Base-by-base conservation (phyloP, 2,329 filamentous ascomycete genomes). In the Sarocladiaceae sp. region DNA sequence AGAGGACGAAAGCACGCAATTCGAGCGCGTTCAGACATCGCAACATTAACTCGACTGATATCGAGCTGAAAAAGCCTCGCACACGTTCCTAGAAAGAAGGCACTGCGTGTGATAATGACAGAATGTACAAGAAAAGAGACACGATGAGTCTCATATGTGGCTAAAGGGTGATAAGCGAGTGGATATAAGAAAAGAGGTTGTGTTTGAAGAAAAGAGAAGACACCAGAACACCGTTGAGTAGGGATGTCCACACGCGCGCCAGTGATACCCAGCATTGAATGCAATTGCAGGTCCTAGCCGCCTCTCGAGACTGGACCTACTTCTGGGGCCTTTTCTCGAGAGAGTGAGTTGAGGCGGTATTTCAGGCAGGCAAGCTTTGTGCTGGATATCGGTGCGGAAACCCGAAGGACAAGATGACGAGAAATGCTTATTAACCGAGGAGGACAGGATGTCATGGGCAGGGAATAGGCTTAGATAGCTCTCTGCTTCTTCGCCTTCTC, bases 401-500 rank as follows among this genome's bases (percentile, higher is more conserved):
- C n/a, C n/a, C n/a, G 25, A 23, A 37, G 48, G 20, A 40, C 22
- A 35, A 37, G 47, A 22, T 17, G 29, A 37, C 13, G 20, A 23
- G 5, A 35, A 8, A 26, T 39, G 29, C 28, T 50, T 5, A 50
- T 4, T 46, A 17, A 22, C 7, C n/a, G 28, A 17, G 22, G 8
- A 46, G 28, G 28, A 25, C 40, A 46, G 23, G 40, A 15, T n/a
- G n/a, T n/a, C n/a, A n/a, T n/a, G n/a, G n/a, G n/a, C 22, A 29
- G 10, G n/a, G 8, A 15, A 46, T 4, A 40, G 40, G 18, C 47
- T 50, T 20, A 50, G 26, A 50, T 50, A n/a, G 47, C 49, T 44
- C 23, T 66, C 47, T 51, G 52, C 29, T 54, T 46, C 50, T 59
- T 55, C n/a, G 54, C 44, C 60, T 62, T 22, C 54, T 57, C 23